These are phyloP conservation scores for Albifimbria verrucaria DNA, from an alignment of 2,329 filamentous ascomycete genomes.

Conservation along the genomic window DNA sequence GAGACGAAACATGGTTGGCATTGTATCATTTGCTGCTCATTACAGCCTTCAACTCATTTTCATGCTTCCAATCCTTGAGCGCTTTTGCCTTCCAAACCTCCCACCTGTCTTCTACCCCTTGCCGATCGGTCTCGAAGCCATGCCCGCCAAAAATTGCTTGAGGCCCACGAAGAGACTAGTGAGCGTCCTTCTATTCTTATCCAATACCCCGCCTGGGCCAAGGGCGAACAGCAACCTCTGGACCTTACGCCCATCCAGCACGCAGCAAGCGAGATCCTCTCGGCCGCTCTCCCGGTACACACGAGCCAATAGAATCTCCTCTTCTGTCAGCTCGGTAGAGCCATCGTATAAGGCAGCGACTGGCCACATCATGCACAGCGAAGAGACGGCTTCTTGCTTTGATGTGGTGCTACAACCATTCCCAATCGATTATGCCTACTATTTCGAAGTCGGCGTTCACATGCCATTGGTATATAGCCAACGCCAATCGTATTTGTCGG, in stretches of 20 bases:
- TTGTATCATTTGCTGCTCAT: too few relatives aligned
- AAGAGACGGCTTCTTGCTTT: neutral
- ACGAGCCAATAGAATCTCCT: too few relatives aligned
- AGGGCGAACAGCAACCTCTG: conserved; percentile 15
- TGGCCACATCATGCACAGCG: neutral
- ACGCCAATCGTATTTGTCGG: conserved; percentile 25
- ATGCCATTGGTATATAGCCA: conserved; percentile 34
- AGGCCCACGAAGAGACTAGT: conserved; percentile 9
- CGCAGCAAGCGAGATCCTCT: too few relatives aligned
- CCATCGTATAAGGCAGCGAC: neutral
- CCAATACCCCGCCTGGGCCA: conserved; percentile 7
- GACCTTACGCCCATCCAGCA: conserved; percentile 10
- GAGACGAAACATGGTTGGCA: too few relatives aligned
- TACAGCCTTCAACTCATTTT: neutral
- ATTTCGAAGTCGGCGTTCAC: neutral
- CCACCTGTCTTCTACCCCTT: neutral
- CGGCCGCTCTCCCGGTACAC: neutral
- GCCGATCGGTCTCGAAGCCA: neutral
- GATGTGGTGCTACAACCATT: neutral
- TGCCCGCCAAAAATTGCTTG: conserved; percentile 4
- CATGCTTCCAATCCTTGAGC: neutral
- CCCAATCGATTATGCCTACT: neutral
- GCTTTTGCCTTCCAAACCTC: neutral
- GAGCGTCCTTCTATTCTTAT: conserved; percentile 7
- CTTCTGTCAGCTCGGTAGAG: too few relatives aligned